Base-by-base conservation (phyloP, 2,329 filamentous ascomycete species). In the Teratosphaeria epicoccoides region DNA sequence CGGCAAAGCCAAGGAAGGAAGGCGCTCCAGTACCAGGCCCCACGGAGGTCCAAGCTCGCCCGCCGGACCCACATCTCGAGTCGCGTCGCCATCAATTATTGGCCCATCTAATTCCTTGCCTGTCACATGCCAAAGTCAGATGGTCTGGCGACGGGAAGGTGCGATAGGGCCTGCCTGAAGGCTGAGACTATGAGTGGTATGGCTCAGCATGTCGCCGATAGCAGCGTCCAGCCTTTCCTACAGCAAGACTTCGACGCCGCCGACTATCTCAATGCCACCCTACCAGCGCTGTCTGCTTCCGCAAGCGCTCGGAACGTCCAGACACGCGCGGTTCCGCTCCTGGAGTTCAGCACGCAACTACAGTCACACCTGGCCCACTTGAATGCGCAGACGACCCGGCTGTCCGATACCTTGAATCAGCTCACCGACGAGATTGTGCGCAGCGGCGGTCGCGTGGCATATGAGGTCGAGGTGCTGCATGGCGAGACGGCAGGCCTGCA, bases 401-500 rank as follows among this genome's bases (percentile, higher is more conserved):
- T 96, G 6, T 88, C 89, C 12, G 82, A 78, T 50, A 87, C 83
- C 45, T 77, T 98, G 52, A 95, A 89, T 26, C 84, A 91, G 63
- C 75, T 97, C 54, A 96, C 93, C 10, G 91, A 98, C 68, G 93
- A 97, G 60, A 97, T 98, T 57, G 71, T 98, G 55, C 81, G 93
- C 52, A 90, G 88, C 63, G 88, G 90, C 24, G 88, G 87, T 57
- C 80, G 91, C 3, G 73, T 98, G 52, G 88, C 90, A 20, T 98
- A 98, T 65, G 88, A 97, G 70, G 91, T 97, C 20, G 91, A 97
- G 69, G 79, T 97, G 17, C 70, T 97, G 47, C 81, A 89, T n/a
- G 90, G 90, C 56, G 90, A 96, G 70, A 86, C 88, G 2, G 71
- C 89, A 46, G 79, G 85, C n/a, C 73, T 96, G 29, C 82, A 83